Conservation (phyloP, 768 basidiomycete genomes). For the Termitomyces titanicus region DNA sequence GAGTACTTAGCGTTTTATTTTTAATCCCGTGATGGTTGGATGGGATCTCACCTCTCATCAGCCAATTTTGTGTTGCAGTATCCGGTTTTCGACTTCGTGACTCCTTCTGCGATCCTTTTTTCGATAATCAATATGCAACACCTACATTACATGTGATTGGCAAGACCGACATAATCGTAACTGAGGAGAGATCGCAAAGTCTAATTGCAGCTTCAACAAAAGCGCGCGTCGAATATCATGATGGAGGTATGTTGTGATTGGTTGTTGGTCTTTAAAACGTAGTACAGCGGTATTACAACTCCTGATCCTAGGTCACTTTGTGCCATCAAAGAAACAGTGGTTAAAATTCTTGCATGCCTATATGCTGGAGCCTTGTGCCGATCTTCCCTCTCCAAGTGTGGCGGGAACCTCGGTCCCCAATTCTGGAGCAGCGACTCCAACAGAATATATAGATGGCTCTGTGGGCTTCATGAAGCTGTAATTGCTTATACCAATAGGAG, state of each 20-base stretch:
- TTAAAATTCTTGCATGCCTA: conserved; percentile 70
- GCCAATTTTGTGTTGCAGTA: conserved; percentile 71
- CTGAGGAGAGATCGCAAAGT: conserved; percentile 59
- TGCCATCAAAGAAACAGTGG: conserved; percentile 77
- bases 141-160: conserved; percentile 79
- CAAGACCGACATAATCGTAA: conserved; percentile 71
- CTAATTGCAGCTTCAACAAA: conserved; percentile 53
- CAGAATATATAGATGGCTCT: conserved; percentile 17
- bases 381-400: conserved; percentile 42
- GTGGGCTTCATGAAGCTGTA: conserved; percentile 19
- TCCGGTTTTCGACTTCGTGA: conserved; percentile 63
- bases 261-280: neutral
- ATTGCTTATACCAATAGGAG: neutral
- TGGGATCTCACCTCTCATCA: conserved; percentile 21
- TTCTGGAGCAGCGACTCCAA: conserved; percentile 49
- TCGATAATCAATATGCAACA: conserved; percentile 53
- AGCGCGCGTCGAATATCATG: conserved; percentile 69
- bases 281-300: neutral
- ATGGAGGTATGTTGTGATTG: conserved; percentile 60
- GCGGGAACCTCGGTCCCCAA: conserved; percentile 29
- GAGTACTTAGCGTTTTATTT: no score
- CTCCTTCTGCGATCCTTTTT: conserved; percentile 46
- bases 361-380: conserved; percentile 46
- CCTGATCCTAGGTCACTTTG: conserved; percentile 63
- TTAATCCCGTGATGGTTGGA: neutral